Base-by-base conservation (phyloP, 371 early-diverging fungal species). In the Mucor circinelloides region DNA sequence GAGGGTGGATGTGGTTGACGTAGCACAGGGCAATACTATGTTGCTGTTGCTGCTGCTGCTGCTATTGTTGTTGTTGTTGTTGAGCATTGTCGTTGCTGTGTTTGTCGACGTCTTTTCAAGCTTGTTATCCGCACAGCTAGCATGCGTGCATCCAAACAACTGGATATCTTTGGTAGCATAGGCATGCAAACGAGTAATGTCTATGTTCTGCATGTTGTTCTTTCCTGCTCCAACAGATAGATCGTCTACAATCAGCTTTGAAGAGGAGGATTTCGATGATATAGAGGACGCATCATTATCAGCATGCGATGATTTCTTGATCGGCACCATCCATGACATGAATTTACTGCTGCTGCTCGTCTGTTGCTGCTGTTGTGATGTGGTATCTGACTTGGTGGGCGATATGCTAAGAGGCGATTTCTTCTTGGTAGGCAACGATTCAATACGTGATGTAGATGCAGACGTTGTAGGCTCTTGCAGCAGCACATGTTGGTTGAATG, bases 321-420 rank as follows among this genome's bases (percentile, higher is more conserved):
- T 55, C 0, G 70, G 54, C 50, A 62, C 68, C 63, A 75, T 72
- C 76, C 76, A 75, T 0, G 76, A 58, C 55, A 75, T 67, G n/a
- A 71, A 64, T 34, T 69, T 72, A 10, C 36, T 69, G 17, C 58
- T 58, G 42, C 19, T 30, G 2, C 27, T 58, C 46, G 17, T 17
- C 46, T 48, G 48, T 12, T 48, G 48, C 48, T 50, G 52, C 6
- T 52, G 50, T 52, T 64, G 42, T 23, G 62, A 57, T 13, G 61
- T 68, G 2, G 65, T 61, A 13, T 68, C 68, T 25, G 69, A 68
- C 46, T 54, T 48, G n/a, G 59, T 48, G 12, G 60, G 31, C 1
- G 52, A 65, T 6, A 27, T 52, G 15, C 30, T 6, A 55, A n/a
- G 13, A 15, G 56, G 54, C 4, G 32, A 9, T 54, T 28, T 54